These are phyloP conservation scores for Linum tenue DNA, from an alignment of 345 rosid genomes.

Conservation along the genomic window DNA sequence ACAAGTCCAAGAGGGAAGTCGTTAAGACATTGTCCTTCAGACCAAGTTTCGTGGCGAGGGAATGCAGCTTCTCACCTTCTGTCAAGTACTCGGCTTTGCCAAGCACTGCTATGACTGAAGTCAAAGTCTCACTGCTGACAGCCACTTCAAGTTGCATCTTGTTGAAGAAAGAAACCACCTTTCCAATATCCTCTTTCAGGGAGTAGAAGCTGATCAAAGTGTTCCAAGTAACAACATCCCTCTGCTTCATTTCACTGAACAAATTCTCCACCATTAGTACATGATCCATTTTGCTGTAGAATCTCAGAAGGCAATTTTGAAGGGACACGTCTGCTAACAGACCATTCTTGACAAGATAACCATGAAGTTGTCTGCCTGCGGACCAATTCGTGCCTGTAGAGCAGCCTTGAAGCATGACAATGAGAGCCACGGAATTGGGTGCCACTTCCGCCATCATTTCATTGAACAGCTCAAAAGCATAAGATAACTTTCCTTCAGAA, in stretches of 20 bases:
- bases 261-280: constrained; percentile 19
- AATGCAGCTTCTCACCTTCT: constrained; percentile 26
- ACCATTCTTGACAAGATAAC: constrained; percentile 24
- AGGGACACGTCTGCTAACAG: constrained; percentile 19
- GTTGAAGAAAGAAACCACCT: constrained; percentile 5
- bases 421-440: constrained; percentile 28
- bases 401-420: constrained; percentile 31
- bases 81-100: constrained; percentile 16
- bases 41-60: constrained; percentile 23
- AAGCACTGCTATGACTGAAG: constrained; percentile 16
- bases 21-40: constrained; percentile 20
- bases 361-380: constrained; percentile 24
- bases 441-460: constrained; percentile 21
- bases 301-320: constrained; percentile 26
- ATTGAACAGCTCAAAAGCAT: constrained; percentile 21
- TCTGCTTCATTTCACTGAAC: constrained; percentile 14
- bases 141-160: constrained; percentile 17
- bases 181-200: constrained; percentile 10
- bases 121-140: constrained; percentile 20
- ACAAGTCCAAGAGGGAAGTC: constrained; percentile 34
- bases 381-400: constrained; percentile 9
- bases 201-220: constrained; percentile 23
- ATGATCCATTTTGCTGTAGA: constrained; percentile 15
- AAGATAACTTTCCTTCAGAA: constrained; percentile 13
- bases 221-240: constrained; percentile 31